These are phyloP conservation scores for Leccinum obscurum DNA, from an alignment of 768 basidiomycete species.

Conservation along the genomic window DNA sequence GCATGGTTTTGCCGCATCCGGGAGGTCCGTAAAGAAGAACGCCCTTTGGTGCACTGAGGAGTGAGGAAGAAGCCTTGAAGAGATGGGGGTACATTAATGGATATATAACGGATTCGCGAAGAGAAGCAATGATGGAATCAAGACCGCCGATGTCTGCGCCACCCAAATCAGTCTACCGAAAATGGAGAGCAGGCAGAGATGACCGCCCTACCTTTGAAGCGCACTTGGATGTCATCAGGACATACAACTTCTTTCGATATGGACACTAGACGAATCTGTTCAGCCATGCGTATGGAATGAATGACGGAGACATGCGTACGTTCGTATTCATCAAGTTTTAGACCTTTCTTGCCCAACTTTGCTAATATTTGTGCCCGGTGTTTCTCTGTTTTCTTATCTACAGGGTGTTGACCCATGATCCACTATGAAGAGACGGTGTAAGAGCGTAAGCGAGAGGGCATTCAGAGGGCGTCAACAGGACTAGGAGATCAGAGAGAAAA, in stretches of 20 bases:
- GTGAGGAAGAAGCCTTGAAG: conserved; percentile 76
- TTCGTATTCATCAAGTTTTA: conserved; percentile 91
- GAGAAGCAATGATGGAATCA: conserved; percentile 83
- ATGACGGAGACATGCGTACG: conserved; percentile 45
- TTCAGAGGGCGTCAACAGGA: neutral
- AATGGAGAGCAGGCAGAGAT: neutral
- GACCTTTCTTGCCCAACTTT: conserved; percentile 64
- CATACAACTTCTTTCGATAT: conserved; percentile 94
- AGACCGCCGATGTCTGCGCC: conserved; percentile 85
- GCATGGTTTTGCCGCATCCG: conserved; percentile 98
- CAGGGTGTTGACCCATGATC: conserved; percentile 54
- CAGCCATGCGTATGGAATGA: neutral
- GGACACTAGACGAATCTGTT: conserved; percentile 47
- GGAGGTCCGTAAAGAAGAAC: conserved; percentile 96
- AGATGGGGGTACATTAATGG: conserved; percentile 89
- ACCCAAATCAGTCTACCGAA: neutral
- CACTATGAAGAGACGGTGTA: conserved; percentile 44
- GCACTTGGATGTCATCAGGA: conserved; percentile 81
- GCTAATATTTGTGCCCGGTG: conserved; percentile 73
- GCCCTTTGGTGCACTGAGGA: conserved; percentile 92
- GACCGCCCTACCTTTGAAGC: conserved; percentile 63
- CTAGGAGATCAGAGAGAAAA: neutral
- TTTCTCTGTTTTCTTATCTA: conserved; percentile 60
- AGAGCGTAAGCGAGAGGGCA: neutral
- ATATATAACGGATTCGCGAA: conserved; percentile 95